Evolutionary conservation across 108 stramenopile species (phyloP).

Genomic region (Conticribra guillardii): DNA sequence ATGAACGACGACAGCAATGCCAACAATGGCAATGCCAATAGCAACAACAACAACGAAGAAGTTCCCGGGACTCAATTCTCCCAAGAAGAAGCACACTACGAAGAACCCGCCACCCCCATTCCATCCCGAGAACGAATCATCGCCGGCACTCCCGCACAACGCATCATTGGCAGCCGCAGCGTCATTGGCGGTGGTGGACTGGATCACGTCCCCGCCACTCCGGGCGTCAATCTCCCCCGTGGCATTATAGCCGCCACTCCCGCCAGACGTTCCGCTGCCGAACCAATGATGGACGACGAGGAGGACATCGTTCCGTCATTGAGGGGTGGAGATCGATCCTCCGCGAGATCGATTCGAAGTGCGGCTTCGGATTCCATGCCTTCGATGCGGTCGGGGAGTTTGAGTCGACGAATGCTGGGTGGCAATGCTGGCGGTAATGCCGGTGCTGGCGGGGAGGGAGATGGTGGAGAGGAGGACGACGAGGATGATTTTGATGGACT

Average conservation of each 20-base stretch:
- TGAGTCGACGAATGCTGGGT: no score
- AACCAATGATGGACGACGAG: background rate
- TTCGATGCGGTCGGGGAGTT: no score
- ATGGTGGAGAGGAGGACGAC: slow-evolving; percentile 10
- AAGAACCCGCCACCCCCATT: slow-evolving; percentile 1
- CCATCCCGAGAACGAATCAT: background rate
- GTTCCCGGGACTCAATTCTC: slow-evolving; percentile 36
- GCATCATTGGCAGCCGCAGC: background rate
- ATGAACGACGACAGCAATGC: no score
- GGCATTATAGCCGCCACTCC: background rate
- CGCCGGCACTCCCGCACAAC: background rate
- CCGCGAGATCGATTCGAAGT: no score
- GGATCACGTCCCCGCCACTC: background rate
- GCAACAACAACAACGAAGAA: slow-evolving; percentile 4
- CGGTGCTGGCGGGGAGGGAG: slow-evolving; percentile 17
- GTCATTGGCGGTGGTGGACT: background rate
- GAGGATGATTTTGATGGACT: slow-evolving; percentile 6
- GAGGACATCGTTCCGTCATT: background rate
- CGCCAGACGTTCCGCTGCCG: background rate
- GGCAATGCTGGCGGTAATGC: slow-evolving; percentile 4
- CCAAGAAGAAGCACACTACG: slow-evolving; percentile 22
- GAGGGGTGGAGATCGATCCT: no score
- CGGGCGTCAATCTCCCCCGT: no score
- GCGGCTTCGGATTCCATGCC: no score
- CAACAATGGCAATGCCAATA: background rate